Base-by-base conservation (phyloP, 352 stramenopile species). In the Globisporangium cylindrosporum region DNA sequence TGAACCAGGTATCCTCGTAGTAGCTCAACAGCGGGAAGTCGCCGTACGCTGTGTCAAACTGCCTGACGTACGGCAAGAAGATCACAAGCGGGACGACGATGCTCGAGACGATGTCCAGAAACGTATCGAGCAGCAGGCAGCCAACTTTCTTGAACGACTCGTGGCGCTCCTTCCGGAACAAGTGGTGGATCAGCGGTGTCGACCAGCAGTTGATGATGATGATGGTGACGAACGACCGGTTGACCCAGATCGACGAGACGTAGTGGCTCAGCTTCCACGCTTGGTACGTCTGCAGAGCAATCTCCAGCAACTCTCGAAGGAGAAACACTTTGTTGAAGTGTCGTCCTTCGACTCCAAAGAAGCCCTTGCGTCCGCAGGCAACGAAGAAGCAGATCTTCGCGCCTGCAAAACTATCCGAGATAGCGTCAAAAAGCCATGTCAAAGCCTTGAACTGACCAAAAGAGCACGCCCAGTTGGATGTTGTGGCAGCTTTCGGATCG, bases 151-250 rank as follows among this genome's bases (percentile, higher is more conserved):
- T 66, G 60, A 58, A 34, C 43, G 60, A 59, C 15, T 56, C 60
- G 46, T 66, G 60, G 18, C 29, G 25, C 27, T 29, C 29, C 6
- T 10, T 57, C 10, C 29, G 43, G 25, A 56, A 48, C 18, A 27
- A 43, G 46, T 48, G n/a, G n/a, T 66, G 60, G 32, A 68, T 54
- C 27, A 68, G 34, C 9, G 62, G 51, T 25, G 51, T 68, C 25
- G 51, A 68, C 51, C 62, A 68, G 49, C 34, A 68, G 34, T 68
- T 68, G 14, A 62, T 51, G 25, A 68, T 14, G 62, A 68, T 41
- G 27, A 53, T 58, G 24, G 15, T 0, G n/a, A 68, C 62, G 20
- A 53, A 60, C n/a, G 62, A 29, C 22, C 51, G 51, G 62, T 68
- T 68, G 34, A 68, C 49, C 51, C 62, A 68, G 27, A 59, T 38